These are phyloP conservation scores for Kluyveromyces nonfermentans DNA, from an alignment of 805 yeast genomes.

Conservation along the genomic window DNA sequence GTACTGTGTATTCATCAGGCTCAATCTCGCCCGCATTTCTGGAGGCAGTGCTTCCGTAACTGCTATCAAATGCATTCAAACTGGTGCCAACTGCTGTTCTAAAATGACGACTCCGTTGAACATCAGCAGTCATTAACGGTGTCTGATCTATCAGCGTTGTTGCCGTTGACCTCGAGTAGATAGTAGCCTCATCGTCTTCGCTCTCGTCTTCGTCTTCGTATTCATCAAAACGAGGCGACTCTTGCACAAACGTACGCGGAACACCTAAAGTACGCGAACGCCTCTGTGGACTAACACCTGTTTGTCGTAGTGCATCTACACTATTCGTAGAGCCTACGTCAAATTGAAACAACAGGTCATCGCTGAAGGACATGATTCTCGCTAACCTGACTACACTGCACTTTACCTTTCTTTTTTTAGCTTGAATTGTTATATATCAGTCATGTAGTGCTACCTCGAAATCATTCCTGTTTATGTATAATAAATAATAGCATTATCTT, in stretches of 20 bases:
- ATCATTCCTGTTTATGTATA: too few species aligned
- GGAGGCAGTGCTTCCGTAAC: neutral
- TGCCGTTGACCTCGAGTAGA: conserved; percentile 1
- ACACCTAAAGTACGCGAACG: neutral
- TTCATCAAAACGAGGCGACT: neutral
- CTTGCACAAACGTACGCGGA: neutral
- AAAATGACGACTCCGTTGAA: neutral
- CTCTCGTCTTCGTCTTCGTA: too few species aligned
- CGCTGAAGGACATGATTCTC: neutral
- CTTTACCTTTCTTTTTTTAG: too few species aligned
- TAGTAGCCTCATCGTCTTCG: conserved; percentile 1
- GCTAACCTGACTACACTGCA: too few species aligned
- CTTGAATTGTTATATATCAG: too few species aligned
- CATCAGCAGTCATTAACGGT: neutral
- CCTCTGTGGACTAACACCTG: neutral
- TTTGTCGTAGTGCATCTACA: neutral
- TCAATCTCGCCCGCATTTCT: too few species aligned
- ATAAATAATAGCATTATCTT: too few species aligned
- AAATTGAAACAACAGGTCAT: conserved; percentile 2
- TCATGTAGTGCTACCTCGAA: too few species aligned
- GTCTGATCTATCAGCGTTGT: conserved; percentile 3
- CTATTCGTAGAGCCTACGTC: neutral
- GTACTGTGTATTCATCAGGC: too few species aligned
- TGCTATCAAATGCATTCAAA: neutral
- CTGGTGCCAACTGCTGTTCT: neutral